Base-by-base conservation (phyloP, 768 basidiomycete genomes). In the Termitomyces sp. region DNA sequence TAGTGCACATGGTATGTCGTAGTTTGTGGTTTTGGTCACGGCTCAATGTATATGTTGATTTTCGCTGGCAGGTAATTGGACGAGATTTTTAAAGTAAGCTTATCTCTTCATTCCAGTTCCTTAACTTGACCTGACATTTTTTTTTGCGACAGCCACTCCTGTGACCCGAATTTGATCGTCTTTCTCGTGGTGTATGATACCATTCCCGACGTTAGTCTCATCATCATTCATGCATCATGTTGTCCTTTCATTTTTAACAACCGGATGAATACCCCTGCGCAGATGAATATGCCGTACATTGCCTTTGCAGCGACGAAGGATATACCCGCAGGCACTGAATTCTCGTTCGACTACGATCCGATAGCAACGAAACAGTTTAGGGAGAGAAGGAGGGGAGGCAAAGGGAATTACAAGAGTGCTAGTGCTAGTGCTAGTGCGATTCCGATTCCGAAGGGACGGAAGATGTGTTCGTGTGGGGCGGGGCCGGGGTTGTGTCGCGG, bases 31-130 rank as follows among this genome's bases (percentile, higher is more conserved):
- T 28, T 54, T 13, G 10, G 1, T 14, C n/a, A 1, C 2, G 0
- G 40, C 36, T 56, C 9, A 28, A 23, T 48, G 6, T 2, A 23
- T 48, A 12, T 2, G 4, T 35, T 18, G 16, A 32, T 7, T 14
- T 3, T 36, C 28, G 16, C 14, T 10, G 23, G 9, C 8, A 88
- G 88, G 88, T 7, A 90, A 89, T 63, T 90, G 88, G 88, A 86
- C 87, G 8, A 79, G 87, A 4, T 90, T 89, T 61, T 74, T 89
- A 35, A 90, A 89, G 88, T 87, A 63, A 59, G 84, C 69, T 10
- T 0, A 28, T 5, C 33, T 36, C 43, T 30, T 16, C n/a, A 23
- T 32, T 28, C 9, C 9, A 18, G 4, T 41, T 12, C 14, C 20
- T 32, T 28, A 5, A 20, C 20, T 32, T 32, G 5, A 12, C 40